Base-by-base conservation (phyloP, 2,329 filamentous ascomycete species). In the Neopestalotiopsis rosae region DNA sequence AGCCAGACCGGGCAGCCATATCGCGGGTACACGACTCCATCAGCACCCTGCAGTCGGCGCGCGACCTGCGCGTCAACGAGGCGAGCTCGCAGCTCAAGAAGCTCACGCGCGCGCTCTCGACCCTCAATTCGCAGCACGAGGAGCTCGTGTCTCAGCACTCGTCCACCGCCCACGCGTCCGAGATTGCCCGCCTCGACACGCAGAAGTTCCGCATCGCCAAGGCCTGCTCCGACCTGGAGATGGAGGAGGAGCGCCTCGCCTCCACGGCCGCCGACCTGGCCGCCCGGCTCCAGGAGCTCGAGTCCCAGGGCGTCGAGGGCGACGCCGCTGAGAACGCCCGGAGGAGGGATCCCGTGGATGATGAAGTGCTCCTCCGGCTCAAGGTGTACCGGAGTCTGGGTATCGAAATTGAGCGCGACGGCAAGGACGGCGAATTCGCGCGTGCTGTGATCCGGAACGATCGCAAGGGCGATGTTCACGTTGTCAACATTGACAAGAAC, bases 191-290 rank as follows among this genome's bases (percentile, higher is more conserved):
- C 56, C 90, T 98, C 70, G 95, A 98, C 81, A 97, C 94, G 1
- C 91, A 95, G 74, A 98, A 98, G 78, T 98, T 98, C 82, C 91
- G 94, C 74, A 91, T 94, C 68, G 95, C 95, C n/a, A 98, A 98
- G 81, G 90, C 93, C 17, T 94, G 93, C 0, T 92, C 89, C 1
- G 95, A 98, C 79, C 85, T 96, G 6, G 95, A 98, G 83, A 94
- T 95, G 77, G 96, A 99, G 82, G 92, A 93, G n/a, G 95, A 98
- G 84, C 88, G 95, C n/a, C 84, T 98, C 61, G 90, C 93, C 68
- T 89, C 90, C 5, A 93, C 97, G 80, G 83, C 94, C 5, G 92
- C 91, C 14, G 89, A 95, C 75, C 83, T 98, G 68, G 89, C 90
- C 70, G 90, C 90, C 58, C 87, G 92, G 10, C 82, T 98, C 75